phyloP scores from a whole-genome alignment of 2,329 filamentous ascomycete genomes.

The Cordyceps tenuipes region DNA sequence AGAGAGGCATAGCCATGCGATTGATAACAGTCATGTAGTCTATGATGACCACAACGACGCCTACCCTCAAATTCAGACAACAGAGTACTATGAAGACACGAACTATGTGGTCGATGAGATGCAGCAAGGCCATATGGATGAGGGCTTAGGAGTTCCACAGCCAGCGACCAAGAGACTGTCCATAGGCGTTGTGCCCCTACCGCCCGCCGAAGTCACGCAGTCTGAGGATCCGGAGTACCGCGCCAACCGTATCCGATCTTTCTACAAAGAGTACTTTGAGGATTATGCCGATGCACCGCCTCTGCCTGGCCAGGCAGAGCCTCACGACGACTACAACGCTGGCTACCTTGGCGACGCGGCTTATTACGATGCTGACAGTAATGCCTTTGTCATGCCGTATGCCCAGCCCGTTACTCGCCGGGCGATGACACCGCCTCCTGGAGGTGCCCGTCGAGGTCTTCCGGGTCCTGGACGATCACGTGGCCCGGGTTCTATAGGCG shows the following conservation, averaged over 20 bases:
- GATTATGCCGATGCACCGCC: constrained; percentile 54
- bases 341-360: constrained; percentile 60
- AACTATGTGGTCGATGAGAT: constrained; percentile 19
- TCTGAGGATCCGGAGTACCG: constrained; percentile 88
- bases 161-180: constrained; percentile 53
- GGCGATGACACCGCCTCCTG: constrained; percentile 90
- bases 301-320: constrained; percentile 30
- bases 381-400: constrained; percentile 71
- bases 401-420: constrained; percentile 78
- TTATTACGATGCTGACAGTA: constrained; percentile 58
- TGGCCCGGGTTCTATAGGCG: constrained; percentile 18
- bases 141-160: constrained; percentile 45
- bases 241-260: constrained; percentile 93
- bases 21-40: constrained; percentile 12
- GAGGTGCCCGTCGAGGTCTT: constrained; percentile 41
- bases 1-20: constrained; percentile 13
- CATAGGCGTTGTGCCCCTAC: constrained; percentile 72
- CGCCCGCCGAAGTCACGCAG: constrained; percentile 69
- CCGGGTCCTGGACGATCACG: constrained; percentile 37
- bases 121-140: constrained; percentile 17
- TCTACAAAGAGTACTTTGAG: constrained; percentile 99
- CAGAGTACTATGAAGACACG: constrained; percentile 27
- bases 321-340: constrained; percentile 69
- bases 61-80: constrained; percentile 22
- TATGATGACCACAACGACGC: constrained; percentile 14